Evolutionary conservation across 1,284 basidiomycete genomes (phyloP).

Genomic region (Ganoderma meredithae): DNA sequence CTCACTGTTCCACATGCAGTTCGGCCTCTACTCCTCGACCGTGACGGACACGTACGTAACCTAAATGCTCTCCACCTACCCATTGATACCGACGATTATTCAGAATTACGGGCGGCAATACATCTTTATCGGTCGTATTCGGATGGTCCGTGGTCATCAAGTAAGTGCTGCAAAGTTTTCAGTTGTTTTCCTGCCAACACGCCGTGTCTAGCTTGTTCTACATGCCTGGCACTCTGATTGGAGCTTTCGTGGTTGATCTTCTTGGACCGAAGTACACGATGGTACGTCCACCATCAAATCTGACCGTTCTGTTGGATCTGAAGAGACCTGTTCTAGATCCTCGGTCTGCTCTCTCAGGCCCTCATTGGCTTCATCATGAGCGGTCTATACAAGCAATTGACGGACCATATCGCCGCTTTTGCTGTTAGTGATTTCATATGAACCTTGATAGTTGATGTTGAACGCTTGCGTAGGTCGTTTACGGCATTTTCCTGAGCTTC

Average conservation of each 20-base stretch:
- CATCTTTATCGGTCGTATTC: slow-evolving; percentile 65
- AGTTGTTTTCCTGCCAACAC: background rate
- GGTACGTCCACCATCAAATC: slow-evolving; percentile 46
- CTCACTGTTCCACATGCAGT: slow-evolving; percentile 48
- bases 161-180: slow-evolving; percentile 46
- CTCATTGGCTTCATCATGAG: slow-evolving; percentile 88
- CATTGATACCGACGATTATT: background rate
- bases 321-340: slow-evolving; percentile 53
- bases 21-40: slow-evolving; percentile 86
- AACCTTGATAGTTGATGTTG: slow-evolving; percentile 34
- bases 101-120: slow-evolving; percentile 64
- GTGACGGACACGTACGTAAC: slow-evolving; percentile 67
- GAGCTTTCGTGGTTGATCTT: slow-evolving; percentile 81
- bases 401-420: slow-evolving; percentile 77
- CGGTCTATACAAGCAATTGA: slow-evolving; percentile 71
- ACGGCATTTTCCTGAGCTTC: slow-evolving; percentile 90
- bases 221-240: slow-evolving; percentile 79
- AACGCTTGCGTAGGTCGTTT: slow-evolving; percentile 58
- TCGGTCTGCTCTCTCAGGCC: slow-evolving; percentile 74
- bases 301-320: background rate
- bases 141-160: slow-evolving; percentile 85
- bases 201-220: slow-evolving; percentile 67
- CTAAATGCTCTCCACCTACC: slow-evolving; percentile 2
- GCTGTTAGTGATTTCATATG: slow-evolving; percentile 55
- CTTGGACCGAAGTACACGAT: slow-evolving; percentile 81